These are phyloP conservation scores for Globisporangium apiculatum DNA, from an alignment of 352 stramenopile species.

Conservation along the genomic window DNA sequence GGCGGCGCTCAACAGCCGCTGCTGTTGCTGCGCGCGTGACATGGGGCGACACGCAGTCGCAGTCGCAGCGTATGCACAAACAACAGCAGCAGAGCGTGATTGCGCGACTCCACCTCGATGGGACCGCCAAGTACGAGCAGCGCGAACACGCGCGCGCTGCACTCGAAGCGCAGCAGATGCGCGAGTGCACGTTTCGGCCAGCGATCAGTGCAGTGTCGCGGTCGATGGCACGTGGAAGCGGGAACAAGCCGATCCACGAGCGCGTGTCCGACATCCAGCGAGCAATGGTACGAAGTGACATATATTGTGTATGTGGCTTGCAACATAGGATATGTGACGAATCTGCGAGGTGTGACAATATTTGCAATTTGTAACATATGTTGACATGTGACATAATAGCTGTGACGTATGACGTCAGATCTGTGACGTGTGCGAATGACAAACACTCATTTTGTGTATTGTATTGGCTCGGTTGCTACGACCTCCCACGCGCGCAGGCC, in stretches of 20 bases:
- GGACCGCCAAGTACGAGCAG: conserved; percentile 41
- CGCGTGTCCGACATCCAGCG: conserved; percentile 55
- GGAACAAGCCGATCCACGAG: conserved; percentile 69
- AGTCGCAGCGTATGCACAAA: background rate
- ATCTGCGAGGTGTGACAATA: too few species aligned
- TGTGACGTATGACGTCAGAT: too few species aligned
- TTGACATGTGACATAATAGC: too few species aligned
- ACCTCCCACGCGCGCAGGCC: conserved; percentile 14
- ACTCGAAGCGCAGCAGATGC: conserved; percentile 39
- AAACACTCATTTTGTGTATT: too few species aligned
- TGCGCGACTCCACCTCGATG: conserved; percentile 59
- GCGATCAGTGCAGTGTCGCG: conserved; percentile 49
- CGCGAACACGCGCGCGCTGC: conserved; percentile 39
- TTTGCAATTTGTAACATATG: too few species aligned
- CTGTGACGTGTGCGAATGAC: too few species aligned
- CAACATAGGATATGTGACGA: too few species aligned
- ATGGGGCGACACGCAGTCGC: conserved; percentile 10
- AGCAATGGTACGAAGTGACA: conserved; percentile 36
- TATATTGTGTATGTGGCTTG: too few species aligned
- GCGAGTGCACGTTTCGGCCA: conserved; percentile 63
- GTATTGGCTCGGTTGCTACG: too few species aligned
- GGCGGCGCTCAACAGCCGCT: conserved; percentile 13
- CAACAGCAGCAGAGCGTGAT: conserved; percentile 23
- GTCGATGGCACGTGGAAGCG: conserved; percentile 22
- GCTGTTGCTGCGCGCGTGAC: background rate